These are phyloP conservation scores for Stagonosporopsis tanaceti DNA, from an alignment of 2,329 filamentous ascomycete species.

Conservation along the genomic window DNA sequence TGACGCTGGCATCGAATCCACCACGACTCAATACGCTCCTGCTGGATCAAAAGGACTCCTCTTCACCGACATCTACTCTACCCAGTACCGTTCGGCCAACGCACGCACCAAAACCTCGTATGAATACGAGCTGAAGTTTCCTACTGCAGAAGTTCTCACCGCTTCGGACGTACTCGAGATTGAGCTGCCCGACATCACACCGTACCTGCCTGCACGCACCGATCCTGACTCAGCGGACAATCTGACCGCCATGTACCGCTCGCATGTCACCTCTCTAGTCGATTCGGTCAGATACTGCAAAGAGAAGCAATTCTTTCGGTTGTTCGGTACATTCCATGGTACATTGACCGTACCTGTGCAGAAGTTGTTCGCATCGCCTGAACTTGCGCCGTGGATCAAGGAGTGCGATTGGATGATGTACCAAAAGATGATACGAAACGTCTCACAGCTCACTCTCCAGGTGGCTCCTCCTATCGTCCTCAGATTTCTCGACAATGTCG, in stretches of 20 bases:
- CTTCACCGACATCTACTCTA: constrained; percentile 57
- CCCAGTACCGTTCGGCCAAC: constrained; percentile 49
- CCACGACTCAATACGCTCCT: constrained; percentile 43
- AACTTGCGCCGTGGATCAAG: constrained; percentile 89
- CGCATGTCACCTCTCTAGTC: constrained; percentile 93
- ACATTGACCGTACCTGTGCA: constrained; percentile 97
- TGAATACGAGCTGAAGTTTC: constrained; percentile 71
- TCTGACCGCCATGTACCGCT: constrained; percentile 85
- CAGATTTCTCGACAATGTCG: constrained; percentile 86
- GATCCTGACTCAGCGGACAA: constrained; percentile 88
- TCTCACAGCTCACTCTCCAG: constrained; percentile 87
- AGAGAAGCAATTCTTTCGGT: constrained; percentile 93
- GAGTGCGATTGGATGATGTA: constrained; percentile 96
- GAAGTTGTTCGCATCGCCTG: constrained; percentile 83
- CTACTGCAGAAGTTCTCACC: constrained; percentile 62
- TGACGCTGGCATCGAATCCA: constrained; percentile 37
- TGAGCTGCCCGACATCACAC: constrained; percentile 82
- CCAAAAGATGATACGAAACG: constrained; percentile 93
- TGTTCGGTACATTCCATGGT: constrained; percentile 94
- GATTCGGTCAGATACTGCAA: constrained; percentile 97
- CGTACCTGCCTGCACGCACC: constrained; percentile 80
- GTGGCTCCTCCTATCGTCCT: constrained; percentile 89
- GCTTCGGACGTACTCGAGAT: constrained; percentile 74
- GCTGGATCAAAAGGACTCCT: constrained; percentile 54
- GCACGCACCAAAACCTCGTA: constrained; percentile 60